Evolutionary conservation across 78 protist genomes (phyloP).

Genomic region (Dictyostelium purpureum): DNA sequence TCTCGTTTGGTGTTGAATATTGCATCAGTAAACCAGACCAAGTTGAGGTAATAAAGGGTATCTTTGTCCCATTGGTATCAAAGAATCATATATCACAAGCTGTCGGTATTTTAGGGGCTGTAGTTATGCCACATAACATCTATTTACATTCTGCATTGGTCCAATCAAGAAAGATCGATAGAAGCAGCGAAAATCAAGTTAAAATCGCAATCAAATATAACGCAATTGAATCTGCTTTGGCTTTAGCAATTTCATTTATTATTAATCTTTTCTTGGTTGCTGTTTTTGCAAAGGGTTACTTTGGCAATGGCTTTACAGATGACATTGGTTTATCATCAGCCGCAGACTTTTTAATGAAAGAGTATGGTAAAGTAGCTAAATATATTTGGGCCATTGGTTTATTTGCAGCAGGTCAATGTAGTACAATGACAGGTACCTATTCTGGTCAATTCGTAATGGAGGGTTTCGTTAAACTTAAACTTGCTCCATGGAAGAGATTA

Average conservation of each 20-base stretch:
- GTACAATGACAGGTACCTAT: slow-evolving; percentile 92
- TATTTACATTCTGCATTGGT: slow-evolving; percentile 90
- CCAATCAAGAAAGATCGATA: slow-evolving; percentile 49
- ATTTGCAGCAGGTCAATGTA: slow-evolving; percentile 89
- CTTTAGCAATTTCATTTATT: slow-evolving; percentile 85
- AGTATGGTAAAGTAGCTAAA: slow-evolving; percentile 80
- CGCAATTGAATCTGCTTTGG: slow-evolving; percentile 78
- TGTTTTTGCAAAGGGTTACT: slow-evolving; percentile 53
- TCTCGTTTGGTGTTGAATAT: slow-evolving; percentile 73
- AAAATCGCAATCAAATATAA: slow-evolving; percentile 77
- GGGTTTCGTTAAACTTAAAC: slow-evolving; percentile 84
- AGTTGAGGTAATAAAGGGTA: slow-evolving; percentile 48
- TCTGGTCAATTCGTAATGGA: slow-evolving; percentile 93
- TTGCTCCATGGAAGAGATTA: slow-evolving; percentile 85
- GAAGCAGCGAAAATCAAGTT: slow-evolving; percentile 6
- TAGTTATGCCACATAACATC: slow-evolving; percentile 93
- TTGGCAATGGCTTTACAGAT: background rate
- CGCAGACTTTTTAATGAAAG: slow-evolving; percentile 22
- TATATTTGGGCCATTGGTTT: slow-evolving; percentile 89
- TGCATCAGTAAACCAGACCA: slow-evolving; percentile 43
- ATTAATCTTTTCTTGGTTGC: slow-evolving; percentile 86
- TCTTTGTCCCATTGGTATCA: slow-evolving; percentile 16
- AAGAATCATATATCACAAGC: slow-evolving; percentile 45
- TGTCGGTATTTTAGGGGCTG: slow-evolving; percentile 89
- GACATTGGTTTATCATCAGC: slow-evolving; percentile 74